Percentiles rank a stretch among this genome's conserved stretches.
Evolutionary conservation across 306 rosid genomes (phyloP).

Genomic region (Lathyrus tuberosus): DNA sequence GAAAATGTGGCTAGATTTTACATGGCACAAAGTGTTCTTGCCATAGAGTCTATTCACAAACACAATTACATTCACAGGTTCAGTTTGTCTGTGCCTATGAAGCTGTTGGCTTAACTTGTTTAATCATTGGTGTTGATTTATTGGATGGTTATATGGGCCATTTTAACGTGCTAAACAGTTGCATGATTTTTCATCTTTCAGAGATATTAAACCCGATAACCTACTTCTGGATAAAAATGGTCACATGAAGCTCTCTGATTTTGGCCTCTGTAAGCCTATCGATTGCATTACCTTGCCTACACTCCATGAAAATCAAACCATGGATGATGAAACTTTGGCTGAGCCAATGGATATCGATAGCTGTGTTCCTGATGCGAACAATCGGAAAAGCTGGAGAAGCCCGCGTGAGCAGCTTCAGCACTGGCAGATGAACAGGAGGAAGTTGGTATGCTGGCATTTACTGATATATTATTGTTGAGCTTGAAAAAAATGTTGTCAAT

Average conservation of each 20-base stretch:
- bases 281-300: slow-evolving; percentile 86
- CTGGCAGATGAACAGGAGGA: slow-evolving; percentile 99
- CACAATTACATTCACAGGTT: slow-evolving; percentile 98
- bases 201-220: slow-evolving; percentile 98
- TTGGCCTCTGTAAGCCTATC: slow-evolving; percentile 98
- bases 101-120: slow-evolving; percentile 34
- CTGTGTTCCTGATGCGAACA: slow-evolving; percentile 63
- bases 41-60: slow-evolving; percentile 95
- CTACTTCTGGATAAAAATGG: slow-evolving; percentile 91
- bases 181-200: slow-evolving; percentile 49
- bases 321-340: slow-evolving; percentile 76
- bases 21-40: slow-evolving; percentile 95
- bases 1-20: slow-evolving; percentile 88
- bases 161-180: slow-evolving; percentile 32
- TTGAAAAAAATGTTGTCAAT: slow-evolving; percentile 24
- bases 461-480: slow-evolving; percentile 28
- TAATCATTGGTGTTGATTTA: slow-evolving; percentile 23
- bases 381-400: slow-evolving; percentile 87
- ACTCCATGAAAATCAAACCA: slow-evolving; percentile 84
- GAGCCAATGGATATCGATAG: slow-evolving; percentile 85
- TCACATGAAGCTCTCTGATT: slow-evolving; percentile 99
- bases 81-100: slow-evolving; percentile 19
- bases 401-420: slow-evolving; percentile 92
- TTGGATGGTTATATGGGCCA: slow-evolving; percentile 22
- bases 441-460: slow-evolving; percentile 70